phyloP scores from a whole-genome alignment of 306 rosid genomes.

The Herpetospermum pedunculosum region DNA sequence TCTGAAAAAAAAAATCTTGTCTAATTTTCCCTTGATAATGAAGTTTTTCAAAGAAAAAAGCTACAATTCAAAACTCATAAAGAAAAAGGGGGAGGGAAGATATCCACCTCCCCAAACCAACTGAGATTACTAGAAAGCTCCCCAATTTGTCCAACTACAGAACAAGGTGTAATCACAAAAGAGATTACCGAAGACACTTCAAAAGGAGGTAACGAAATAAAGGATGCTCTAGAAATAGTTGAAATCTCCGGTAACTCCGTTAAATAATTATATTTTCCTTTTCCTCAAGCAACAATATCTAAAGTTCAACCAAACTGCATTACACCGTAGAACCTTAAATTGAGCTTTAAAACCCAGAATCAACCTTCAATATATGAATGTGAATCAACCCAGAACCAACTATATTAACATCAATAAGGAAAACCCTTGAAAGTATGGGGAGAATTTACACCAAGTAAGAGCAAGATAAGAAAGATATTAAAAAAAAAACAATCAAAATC shows the following conservation, averaged over 20 bases:
- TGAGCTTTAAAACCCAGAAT: too few relatives aligned
- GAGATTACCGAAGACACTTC: not conserved
- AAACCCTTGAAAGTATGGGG: too few relatives aligned
- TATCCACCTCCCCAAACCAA: not conserved
- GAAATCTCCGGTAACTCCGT: not conserved
- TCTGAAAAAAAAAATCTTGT: too few relatives aligned
- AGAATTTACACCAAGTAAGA: too few relatives aligned
- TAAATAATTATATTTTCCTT: too few relatives aligned
- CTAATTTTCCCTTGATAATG: too few relatives aligned
- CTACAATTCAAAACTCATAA: not conserved
- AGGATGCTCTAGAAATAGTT: not conserved
- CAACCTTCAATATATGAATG: not conserved
- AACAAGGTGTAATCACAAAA: not conserved
- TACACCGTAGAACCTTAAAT: too few relatives aligned
- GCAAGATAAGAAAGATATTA: too few relatives aligned
- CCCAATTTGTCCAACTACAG: not conserved
- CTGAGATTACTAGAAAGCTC: not conserved
- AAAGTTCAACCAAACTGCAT: not conserved
- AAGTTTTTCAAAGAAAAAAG: not conserved
- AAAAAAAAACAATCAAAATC: too few relatives aligned
- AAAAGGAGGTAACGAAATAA: not conserved
- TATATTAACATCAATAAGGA: too few relatives aligned
- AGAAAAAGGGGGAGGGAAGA: not conserved
- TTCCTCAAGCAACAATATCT: not conserved
- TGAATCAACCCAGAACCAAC: too few relatives aligned